Percentiles rank a stretch among this genome's conserved stretches.
Evolutionary conservation across 805 yeast species (phyloP).

Genomic region (Hanseniaspora jakobsenii): DNA sequence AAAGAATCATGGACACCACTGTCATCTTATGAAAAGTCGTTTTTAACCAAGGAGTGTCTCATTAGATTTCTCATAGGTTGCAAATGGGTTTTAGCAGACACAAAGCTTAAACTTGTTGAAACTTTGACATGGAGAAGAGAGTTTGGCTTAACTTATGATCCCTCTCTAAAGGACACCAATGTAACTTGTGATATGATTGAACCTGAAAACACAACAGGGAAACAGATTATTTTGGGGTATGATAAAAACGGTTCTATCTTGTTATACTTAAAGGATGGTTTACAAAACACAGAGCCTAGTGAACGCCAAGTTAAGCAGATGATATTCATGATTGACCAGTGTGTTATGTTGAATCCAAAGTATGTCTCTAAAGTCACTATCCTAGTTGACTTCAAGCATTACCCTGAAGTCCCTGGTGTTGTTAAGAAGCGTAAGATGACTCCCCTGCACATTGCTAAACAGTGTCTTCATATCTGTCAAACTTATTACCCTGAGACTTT

Average conservation of each 20-base stretch:
- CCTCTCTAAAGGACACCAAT: constrained; percentile 27
- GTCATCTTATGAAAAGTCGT: constrained; percentile 26
- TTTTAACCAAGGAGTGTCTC: constrained; percentile 42
- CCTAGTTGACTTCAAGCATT: constrained; percentile 43
- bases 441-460: constrained; percentile 39
- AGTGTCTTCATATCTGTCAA: constrained; percentile 40
- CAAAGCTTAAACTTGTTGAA: constrained; percentile 36
- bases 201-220: constrained; percentile 42
- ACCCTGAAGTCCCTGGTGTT: constrained; percentile 27
- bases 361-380: constrained; percentile 47
- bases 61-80: constrained; percentile 41
- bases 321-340: constrained; percentile 45
- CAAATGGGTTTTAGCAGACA: constrained; percentile 36
- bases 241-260: constrained; percentile 45
- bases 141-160: constrained; percentile 36
- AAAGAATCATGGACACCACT: constrained; percentile 31
- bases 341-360: constrained; percentile 43
- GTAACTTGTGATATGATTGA: constrained; percentile 34
- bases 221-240: constrained; percentile 42
- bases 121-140: constrained; percentile 47
- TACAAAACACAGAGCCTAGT: constrained; percentile 43
- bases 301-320: constrained; percentile 44
- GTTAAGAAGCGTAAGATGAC: constrained; percentile 33
- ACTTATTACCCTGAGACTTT: constrained; percentile 49
- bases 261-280: constrained; percentile 40